phyloP scores from a whole-genome alignment of 306 rosid species.

The Morella rubra region DNA sequence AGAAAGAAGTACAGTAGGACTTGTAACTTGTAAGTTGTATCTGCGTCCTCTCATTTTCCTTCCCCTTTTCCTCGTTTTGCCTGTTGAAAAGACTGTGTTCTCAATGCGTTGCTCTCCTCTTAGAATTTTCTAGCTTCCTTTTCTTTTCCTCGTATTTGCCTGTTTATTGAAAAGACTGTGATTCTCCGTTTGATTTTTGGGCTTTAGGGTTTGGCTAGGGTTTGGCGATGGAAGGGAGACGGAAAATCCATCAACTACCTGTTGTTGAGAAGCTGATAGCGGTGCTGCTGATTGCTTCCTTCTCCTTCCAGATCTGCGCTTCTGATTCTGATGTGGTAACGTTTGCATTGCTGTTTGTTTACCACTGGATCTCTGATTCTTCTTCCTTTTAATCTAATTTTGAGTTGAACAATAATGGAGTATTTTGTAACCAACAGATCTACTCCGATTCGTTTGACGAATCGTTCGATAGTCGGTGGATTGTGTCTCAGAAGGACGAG shows the following conservation, averaged over 20 bases:
- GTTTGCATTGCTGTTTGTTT: background rate
- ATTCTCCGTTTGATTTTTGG: background rate
- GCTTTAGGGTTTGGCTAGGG: background rate
- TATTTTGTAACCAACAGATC: slow-evolving; percentile 37
- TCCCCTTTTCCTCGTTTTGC: no score
- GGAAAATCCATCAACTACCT: background rate
- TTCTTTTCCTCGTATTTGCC: background rate
- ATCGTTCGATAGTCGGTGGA: slow-evolving; percentile 74
- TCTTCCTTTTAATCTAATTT: background rate
- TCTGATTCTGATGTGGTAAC: slow-evolving; percentile 23
- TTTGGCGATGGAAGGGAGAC: slow-evolving; percentile 4
- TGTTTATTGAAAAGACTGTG: background rate
- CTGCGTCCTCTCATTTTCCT: no score
- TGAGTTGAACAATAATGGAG: background rate
- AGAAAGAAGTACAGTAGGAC: no score
- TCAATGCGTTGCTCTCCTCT: no score
- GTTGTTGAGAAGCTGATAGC: background rate
- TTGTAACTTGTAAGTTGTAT: no score
- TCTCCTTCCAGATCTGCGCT: slow-evolving; percentile 21
- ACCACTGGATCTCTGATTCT: background rate
- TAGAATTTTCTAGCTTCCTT: background rate
- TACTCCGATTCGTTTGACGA: slow-evolving; percentile 86
- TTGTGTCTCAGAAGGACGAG: slow-evolving; percentile 67
- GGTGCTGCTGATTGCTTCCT: slow-evolving; percentile 16
- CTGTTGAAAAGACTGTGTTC: no score